Evolutionary conservation across 2,329 filamentous ascomycete species (phyloP).

Genomic region (Pseudogymnoascus sp.): DNA sequence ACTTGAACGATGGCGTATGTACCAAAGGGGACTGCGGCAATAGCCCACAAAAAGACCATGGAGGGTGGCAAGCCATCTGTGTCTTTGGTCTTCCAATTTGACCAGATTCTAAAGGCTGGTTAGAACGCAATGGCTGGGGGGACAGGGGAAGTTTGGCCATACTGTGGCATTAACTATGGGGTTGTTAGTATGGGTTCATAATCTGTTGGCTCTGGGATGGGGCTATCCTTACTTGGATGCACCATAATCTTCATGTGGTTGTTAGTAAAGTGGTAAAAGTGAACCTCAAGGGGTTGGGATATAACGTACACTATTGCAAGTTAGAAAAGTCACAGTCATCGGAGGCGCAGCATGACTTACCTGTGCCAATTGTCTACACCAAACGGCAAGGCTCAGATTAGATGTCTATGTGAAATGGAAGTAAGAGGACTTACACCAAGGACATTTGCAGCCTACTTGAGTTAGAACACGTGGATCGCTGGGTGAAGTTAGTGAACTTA

Average conservation of each 20-base stretch:
- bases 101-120: conserved; percentile 40
- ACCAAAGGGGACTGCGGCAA: conserved; percentile 40
- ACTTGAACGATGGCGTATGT: conserved; percentile 44
- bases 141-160: conserved; percentile 2
- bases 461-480: not conserved
- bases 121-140: not conserved
- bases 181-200: not conserved
- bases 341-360: not conserved
- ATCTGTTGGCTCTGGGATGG: not conserved
- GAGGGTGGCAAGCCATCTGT: conserved; percentile 50
- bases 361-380: not conserved
- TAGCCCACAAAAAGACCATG: conserved; percentile 59
- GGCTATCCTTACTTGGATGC: conserved; percentile 29
- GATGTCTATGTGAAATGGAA: not conserved
- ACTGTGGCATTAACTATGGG: conserved; percentile 26
- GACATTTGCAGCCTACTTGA: not conserved
- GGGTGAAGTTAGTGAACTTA: not conserved
- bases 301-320: not conserved
- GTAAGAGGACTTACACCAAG: not conserved
- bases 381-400: not conserved
- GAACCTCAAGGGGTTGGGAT: not conserved
- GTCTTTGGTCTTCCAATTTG: conserved; percentile 51
- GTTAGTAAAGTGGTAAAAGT: not conserved
- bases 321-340: not conserved
- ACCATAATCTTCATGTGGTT: conserved; percentile 29